phyloP scores from a whole-genome alignment of 139 green algal species.

The Chlamydomonas sp. region DNA sequence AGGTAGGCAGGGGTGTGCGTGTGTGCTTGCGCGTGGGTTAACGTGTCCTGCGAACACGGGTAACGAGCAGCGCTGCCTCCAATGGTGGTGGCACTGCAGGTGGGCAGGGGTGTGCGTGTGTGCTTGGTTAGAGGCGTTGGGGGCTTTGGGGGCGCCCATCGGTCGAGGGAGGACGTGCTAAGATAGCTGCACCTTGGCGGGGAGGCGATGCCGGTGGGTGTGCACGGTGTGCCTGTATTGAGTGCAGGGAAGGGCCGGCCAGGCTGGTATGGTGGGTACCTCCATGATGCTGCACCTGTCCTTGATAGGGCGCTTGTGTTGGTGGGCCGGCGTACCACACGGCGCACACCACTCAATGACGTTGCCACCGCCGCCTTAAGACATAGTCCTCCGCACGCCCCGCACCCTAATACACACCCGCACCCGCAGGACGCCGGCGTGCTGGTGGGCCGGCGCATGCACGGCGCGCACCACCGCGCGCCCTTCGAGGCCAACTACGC shows the following conservation, averaged over 20 bases:
- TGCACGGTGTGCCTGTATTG: too few species aligned
- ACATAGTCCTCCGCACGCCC: too few species aligned
- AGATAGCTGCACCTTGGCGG: too few species aligned
- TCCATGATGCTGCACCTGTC: too few species aligned
- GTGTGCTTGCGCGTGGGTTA: neutral
- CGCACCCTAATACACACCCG: neutral
- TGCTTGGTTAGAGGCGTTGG: neutral
- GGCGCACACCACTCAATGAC: too few species aligned
- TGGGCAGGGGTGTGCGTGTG: neutral
- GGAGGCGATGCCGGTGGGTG: too few species aligned
- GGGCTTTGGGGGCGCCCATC: neutral
- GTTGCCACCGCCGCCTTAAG: too few species aligned
- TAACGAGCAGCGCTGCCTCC: conserved; percentile 60
- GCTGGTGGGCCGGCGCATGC: conserved; percentile 81
- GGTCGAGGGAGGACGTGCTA: too few species aligned
- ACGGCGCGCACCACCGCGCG: conserved; percentile 93
- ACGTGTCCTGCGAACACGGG: neutral
- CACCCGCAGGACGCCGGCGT: conserved; percentile 75
- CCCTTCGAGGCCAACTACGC: conserved; percentile 97
- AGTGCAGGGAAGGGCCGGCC: too few species aligned
- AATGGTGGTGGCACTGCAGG: conserved; percentile 82
- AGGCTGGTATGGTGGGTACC: too few species aligned
- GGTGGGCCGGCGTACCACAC: too few species aligned
- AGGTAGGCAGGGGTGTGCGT: conserved; percentile 54
- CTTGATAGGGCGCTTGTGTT: too few species aligned